Evolutionary conservation across 768 basidiomycete species (phyloP).

Genomic region (Hirschioporus abietinus): DNA sequence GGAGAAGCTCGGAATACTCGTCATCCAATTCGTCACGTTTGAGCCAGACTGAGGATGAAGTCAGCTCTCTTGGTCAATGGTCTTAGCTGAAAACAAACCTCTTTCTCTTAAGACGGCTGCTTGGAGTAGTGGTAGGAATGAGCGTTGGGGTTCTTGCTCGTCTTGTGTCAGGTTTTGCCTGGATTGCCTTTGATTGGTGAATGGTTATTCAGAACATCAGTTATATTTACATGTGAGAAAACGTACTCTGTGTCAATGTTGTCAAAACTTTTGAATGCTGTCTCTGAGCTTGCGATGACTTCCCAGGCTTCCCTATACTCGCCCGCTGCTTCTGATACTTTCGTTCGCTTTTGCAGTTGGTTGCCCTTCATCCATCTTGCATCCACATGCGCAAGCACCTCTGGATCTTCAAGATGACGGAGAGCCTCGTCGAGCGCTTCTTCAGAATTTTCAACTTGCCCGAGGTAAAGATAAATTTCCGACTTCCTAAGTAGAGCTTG

Average conservation of each 20-base stretch:
- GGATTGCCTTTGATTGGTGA: not conserved
- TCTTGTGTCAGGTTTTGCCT: slow-evolving; percentile 13
- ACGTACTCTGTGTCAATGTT: slow-evolving; percentile 19
- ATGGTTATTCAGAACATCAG: not conserved
- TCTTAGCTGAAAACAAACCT: slow-evolving; percentile 41
- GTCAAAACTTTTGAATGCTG: slow-evolving; percentile 32
- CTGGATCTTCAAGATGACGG: slow-evolving; percentile 30
- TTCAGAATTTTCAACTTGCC: slow-evolving; percentile 51
- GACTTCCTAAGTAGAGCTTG: slow-evolving; percentile 63
- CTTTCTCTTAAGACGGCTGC: slow-evolving; percentile 61
- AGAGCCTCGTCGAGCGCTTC: slow-evolving; percentile 46
- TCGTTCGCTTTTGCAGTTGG: slow-evolving; percentile 37
- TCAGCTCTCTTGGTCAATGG: slow-evolving; percentile 4
- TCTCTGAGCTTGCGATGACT: slow-evolving; percentile 65
- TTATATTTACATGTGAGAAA: slow-evolving; percentile 3
- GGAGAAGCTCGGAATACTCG: slow-evolving; percentile 48
- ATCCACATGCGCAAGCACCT: slow-evolving; percentile 49
- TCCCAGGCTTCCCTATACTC: slow-evolving; percentile 50
- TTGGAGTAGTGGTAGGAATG: slow-evolving; percentile 54
- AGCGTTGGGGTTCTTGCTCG: slow-evolving; percentile 30
- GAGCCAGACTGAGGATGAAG: slow-evolving; percentile 50
- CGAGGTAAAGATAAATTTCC: slow-evolving; percentile 65
- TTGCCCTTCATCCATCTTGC: slow-evolving; percentile 52
- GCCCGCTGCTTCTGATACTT: slow-evolving; percentile 40
- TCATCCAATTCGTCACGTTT: slow-evolving; percentile 51